Base-by-base conservation (phyloP, 257 asterid genomes). In the Solanum appendiculatum region DNA sequence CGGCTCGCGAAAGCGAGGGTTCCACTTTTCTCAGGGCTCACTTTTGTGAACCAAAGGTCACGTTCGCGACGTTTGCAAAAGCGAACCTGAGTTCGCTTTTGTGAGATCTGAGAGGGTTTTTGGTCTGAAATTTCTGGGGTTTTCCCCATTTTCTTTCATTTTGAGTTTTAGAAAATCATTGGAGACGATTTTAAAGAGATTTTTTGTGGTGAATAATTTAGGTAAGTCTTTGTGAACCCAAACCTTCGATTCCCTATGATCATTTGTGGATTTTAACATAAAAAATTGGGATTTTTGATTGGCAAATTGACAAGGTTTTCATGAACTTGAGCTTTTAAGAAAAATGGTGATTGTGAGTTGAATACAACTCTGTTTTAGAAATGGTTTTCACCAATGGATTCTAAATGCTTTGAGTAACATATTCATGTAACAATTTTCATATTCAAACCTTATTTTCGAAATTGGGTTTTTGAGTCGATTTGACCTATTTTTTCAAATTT, bases 11-110 rank as follows among this genome's bases (percentile, higher is more conserved):
- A 54, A 54, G 63, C 11, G n/a, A 54, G 63, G 16, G 63, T 4
- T 3, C 63, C 25, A 10, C 9, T 54, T 54, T 54, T 54, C n/a
- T 1, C 25, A 1, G 0, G 46, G 63, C 5, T 21, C 0, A 1
- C 4, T 54, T 54, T 54, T 54, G 23, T 21, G 3, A 54, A 54
- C 0, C 63, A 18, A 54, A 54, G 63, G n/a, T 18, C 63, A 3
- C 63, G 4, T 18, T 54, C 11, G 4, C 2, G 4, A n/a, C n/a
- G n/a, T n/a, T n/a, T n/a, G n/a, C n/a, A n/a, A 54, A 54, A 54
- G 1, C 0, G 11, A 20, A 54, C 63, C 0, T 54, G 2, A 54
- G 23, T 7, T 54, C n/a, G 0, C 63, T 2, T 54, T 54, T 54
- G 25, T 5, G 9, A 54, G 63, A 54, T 54, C 5, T 54, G n/a